phyloP scores from a whole-genome alignment of 106 monocot genomes.

The Agapanthus africanus region DNA sequence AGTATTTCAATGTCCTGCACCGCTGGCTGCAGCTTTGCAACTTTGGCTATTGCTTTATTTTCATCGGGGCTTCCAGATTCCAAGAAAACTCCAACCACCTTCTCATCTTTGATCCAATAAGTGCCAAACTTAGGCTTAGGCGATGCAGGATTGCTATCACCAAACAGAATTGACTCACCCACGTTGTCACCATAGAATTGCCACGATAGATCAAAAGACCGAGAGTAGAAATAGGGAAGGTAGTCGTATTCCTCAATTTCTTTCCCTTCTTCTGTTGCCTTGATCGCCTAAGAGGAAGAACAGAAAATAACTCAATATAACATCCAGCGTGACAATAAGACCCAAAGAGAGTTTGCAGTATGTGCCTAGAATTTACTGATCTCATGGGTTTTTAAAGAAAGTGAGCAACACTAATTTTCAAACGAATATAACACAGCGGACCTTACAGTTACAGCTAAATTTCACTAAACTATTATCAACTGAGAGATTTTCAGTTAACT shows the following conservation, averaged over 20 bases:
- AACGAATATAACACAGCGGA: no score
- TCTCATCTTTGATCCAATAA: constrained; percentile 93
- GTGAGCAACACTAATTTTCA: no score
- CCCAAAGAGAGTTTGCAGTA: background rate
- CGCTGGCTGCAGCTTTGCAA: constrained; percentile 54
- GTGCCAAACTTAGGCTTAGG: constrained; percentile 79
- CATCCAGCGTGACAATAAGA: background rate
- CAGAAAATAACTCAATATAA: background rate
- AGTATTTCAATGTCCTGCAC: constrained; percentile 37
- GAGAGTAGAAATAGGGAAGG: constrained; percentile 91
- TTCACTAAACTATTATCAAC: no score
- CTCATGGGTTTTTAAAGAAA: no score
- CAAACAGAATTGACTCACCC: constrained; percentile 77
- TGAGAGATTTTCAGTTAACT: no score
- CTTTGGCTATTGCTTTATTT: constrained; percentile 71
- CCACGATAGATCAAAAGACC: constrained; percentile 84
- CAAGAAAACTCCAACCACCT: constrained; percentile 72
- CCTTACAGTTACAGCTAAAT: no score
- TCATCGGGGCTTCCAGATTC: constrained; percentile 77
- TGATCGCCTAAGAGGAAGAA: constrained; percentile 57
- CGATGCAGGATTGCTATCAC: constrained; percentile 56
- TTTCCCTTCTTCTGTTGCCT: constrained; percentile 57
- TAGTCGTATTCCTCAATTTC: constrained; percentile 74
- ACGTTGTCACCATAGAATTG: constrained; percentile 95
- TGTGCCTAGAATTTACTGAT: background rate